A percentile compares a stretch with the other conserved stretches of the same genome.
phyloP scores from a whole-genome alignment of 345 rosid species.

The Sisymbrium altissimum region DNA sequence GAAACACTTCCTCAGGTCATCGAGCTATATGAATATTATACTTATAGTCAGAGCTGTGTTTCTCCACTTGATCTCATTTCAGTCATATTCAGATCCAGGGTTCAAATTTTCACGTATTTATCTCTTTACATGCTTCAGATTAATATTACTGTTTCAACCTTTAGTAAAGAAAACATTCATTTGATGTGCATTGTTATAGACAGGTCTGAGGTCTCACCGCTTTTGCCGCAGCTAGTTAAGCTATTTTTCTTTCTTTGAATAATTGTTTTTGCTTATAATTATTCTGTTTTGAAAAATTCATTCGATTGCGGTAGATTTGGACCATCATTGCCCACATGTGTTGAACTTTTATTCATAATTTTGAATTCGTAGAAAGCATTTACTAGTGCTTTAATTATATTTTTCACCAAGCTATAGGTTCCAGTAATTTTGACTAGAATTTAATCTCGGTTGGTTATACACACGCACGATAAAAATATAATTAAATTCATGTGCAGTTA shows the following conservation, averaged over 20 bases:
- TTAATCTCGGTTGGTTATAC: too few relatives aligned
- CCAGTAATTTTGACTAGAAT: too few relatives aligned
- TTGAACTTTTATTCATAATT: constrained; percentile 1
- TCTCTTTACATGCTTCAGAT: background rate
- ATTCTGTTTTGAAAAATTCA: constrained; percentile 9
- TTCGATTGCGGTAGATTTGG: constrained; percentile 28
- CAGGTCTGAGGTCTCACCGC: constrained; percentile 16
- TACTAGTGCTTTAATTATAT: background rate
- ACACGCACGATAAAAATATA: too few relatives aligned
- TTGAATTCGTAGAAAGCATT: constrained; percentile 3
- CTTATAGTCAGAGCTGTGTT: background rate
- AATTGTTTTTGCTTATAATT: constrained; percentile 2
- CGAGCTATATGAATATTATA: background rate
- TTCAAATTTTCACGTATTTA: background rate
- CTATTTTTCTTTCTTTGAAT: constrained; percentile 3
- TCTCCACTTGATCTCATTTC: background rate
- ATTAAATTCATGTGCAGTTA: too few relatives aligned
- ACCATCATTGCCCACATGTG: constrained; percentile 33
- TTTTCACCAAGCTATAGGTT: too few relatives aligned
- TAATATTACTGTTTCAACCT: background rate
- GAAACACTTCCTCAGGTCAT: background rate
- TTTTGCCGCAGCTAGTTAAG: constrained; percentile 24
- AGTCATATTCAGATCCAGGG: background rate
- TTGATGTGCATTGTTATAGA: background rate
- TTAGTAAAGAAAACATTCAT: background rate